phyloP scores from a whole-genome alignment of 2,329 filamentous ascomycete species.

The Beauveria pseudobassiana region DNA sequence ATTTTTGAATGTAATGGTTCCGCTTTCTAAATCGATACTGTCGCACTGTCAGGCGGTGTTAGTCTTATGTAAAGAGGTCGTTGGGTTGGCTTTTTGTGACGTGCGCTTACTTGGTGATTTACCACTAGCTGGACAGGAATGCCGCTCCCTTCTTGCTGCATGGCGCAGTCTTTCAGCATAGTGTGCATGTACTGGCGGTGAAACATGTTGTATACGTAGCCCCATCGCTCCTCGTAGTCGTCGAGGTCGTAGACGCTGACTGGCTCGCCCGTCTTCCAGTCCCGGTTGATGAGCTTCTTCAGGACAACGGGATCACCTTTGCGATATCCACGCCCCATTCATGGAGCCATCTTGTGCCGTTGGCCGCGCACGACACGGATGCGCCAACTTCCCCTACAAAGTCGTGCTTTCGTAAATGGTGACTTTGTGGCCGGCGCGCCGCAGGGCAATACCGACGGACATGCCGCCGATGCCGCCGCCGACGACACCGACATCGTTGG shows the following conservation, averaged over 20 bases:
- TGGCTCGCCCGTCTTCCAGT: conserved; percentile 62
- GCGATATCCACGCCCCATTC: conserved; percentile 59
- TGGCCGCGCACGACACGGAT: conserved; percentile 60
- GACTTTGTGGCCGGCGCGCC: conserved; percentile 38
- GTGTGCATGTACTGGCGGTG: conserved; percentile 61
- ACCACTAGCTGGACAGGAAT: conserved; percentile 45
- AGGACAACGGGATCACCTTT: conserved; percentile 58
- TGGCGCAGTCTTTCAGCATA: conserved; percentile 55
- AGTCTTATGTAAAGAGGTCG: background rate
- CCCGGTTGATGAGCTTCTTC: conserved; percentile 58
- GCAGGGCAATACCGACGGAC: conserved; percentile 37
- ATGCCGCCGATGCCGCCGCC: conserved; percentile 43
- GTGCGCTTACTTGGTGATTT: conserved; percentile 42
- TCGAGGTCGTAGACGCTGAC: conserved; percentile 55
- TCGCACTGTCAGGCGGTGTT: conserved; percentile 27
- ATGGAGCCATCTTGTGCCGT: conserved; percentile 62
- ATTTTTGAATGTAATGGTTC: conserved; percentile 46
- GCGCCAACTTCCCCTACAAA: conserved; percentile 62
- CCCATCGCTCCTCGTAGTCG: conserved; percentile 60
- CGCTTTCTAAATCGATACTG: conserved; percentile 43
- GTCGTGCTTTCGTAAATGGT: conserved; percentile 60
- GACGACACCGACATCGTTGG: conserved; percentile 33
- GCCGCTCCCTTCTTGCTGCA: conserved; percentile 45
- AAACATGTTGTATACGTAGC: conserved; percentile 61
- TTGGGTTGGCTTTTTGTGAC: background rate